phyloP scores from a whole-genome alignment of 176 grass and related monocot genomes.

The Raddia guianensis region DNA sequence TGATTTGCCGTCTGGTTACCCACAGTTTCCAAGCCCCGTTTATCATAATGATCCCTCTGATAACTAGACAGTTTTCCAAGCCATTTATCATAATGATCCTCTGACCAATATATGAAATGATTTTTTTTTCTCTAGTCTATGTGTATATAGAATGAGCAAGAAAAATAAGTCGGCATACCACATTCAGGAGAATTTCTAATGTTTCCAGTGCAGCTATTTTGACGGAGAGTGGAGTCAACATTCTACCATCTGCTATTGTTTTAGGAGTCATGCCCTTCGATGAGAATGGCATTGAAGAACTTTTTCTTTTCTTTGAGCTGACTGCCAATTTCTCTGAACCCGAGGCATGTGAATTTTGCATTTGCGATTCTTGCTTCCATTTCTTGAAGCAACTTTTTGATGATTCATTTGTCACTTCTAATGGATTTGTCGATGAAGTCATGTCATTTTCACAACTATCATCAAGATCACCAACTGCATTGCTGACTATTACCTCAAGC shows the following conservation, averaged over 20 bases:
- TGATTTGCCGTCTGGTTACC: not conserved
- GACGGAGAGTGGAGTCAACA: constrained; percentile 50
- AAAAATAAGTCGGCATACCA: constrained; percentile 47
- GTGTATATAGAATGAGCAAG: not conserved
- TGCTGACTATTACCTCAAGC: constrained; percentile 69
- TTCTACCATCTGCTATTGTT: constrained; percentile 38
- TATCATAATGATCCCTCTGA: not conserved
- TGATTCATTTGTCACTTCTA: constrained; percentile 45
- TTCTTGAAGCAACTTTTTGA: constrained; percentile 68
- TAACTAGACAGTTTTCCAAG: not conserved
- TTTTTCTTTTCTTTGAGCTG: constrained; percentile 53
- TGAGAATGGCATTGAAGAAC: constrained; percentile 30
- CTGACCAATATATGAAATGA: constrained; percentile 17
- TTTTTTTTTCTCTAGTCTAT: not conserved
- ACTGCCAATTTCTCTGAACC: constrained; percentile 37
- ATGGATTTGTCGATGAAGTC: constrained; percentile 35
- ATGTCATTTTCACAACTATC: constrained; percentile 46
- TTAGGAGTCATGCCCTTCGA: constrained; percentile 36
- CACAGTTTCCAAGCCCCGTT: not conserved
- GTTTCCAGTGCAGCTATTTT: constrained; percentile 80
- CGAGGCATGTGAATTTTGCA: constrained; percentile 37
- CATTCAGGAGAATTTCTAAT: constrained; percentile 80
- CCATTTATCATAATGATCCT: not conserved
- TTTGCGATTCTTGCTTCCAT: constrained; percentile 58
- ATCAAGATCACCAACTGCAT: constrained; percentile 77